Conservation (phyloP, 2,329 filamentous ascomycete species). For the Sphaerostilbella broomeana region DNA sequence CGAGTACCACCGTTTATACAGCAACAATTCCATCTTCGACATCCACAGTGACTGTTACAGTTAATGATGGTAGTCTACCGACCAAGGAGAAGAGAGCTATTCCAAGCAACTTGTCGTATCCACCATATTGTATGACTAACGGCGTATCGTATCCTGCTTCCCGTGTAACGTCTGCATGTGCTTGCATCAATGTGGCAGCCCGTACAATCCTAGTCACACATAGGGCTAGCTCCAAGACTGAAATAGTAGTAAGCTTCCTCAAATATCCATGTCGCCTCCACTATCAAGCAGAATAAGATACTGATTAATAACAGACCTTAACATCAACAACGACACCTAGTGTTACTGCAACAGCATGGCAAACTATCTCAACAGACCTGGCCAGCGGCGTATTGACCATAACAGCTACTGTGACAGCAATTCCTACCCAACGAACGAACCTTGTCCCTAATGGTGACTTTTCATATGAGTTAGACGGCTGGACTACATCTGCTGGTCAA, state of each 20-base stretch:
- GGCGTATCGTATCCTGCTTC: slow-evolving; percentile 19
- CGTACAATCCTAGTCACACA: slow-evolving; percentile 16
- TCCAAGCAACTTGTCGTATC: neutral
- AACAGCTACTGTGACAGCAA: slow-evolving; percentile 1
- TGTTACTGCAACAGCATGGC: slow-evolving; percentile 1
- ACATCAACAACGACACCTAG: neutral
- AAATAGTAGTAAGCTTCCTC: slow-evolving; percentile 11
- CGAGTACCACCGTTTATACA: slow-evolving; percentile 17
- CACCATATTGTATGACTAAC: slow-evolving; percentile 19
- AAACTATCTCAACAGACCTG: slow-evolving; percentile 1
- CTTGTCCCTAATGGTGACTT: slow-evolving; percentile 8
- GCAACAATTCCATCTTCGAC: slow-evolving; percentile 18
- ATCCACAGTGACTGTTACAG: slow-evolving; percentile 14
- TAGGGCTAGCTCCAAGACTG: slow-evolving; percentile 10
- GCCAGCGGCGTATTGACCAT: slow-evolving; percentile 1
- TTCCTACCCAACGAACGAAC: slow-evolving; percentile 1
- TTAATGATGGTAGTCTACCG: slow-evolving; percentile 1
- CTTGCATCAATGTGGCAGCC: slow-evolving; percentile 19
- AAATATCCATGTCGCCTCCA: too few species aligned
- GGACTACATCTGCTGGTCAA: neutral
- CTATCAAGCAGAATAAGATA: neutral
- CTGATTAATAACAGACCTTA: neutral
- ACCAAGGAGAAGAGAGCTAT: slow-evolving; percentile 8
- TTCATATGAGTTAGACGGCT: neutral
- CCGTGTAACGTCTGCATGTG: slow-evolving; percentile 21